These are phyloP conservation scores for Penicillium polonicum DNA, from an alignment of 2,329 filamentous ascomycete genomes.

Conservation along the genomic window DNA sequence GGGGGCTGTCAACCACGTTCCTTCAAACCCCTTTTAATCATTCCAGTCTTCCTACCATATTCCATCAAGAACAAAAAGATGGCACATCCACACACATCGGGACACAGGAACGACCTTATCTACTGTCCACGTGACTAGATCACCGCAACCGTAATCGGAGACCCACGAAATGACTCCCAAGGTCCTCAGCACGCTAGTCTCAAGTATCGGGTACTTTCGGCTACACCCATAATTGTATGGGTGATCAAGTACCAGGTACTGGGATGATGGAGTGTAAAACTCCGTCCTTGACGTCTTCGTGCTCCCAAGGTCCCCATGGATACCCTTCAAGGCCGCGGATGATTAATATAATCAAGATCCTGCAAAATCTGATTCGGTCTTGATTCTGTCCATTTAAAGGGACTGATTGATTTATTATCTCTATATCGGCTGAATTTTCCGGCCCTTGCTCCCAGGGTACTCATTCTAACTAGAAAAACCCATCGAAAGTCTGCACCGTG, in stretches of 20 bases:
- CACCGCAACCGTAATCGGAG: conserved; percentile 18
- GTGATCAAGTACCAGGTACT: conserved; percentile 15
- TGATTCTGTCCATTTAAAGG: neutral
- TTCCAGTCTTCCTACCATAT: neutral
- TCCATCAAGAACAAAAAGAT: neutral
- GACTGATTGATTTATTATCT: neutral
- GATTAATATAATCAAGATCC: conserved; percentile 5
- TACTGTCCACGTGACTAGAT: conserved; percentile 16
- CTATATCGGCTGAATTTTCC: neutral
- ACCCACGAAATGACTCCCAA: conserved; percentile 25
- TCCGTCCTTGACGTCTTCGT: conserved; percentile 23
- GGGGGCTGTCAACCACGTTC: neutral
- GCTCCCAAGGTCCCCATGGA: conserved; percentile 36
- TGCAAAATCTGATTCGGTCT: conserved; percentile 19
- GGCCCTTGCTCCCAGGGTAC: conserved; percentile 11
- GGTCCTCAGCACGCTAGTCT: conserved; percentile 30
- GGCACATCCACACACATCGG: neutral
- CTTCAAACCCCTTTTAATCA: neutral
- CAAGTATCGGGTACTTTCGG: conserved; percentile 16
- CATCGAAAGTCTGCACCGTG: neutral
- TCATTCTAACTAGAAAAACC: conserved; percentile 1
- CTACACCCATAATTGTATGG: neutral
- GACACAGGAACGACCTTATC: neutral
- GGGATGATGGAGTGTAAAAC: neutral
- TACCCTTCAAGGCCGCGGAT: neutral